Evolutionary conservation across 2,329 filamentous ascomycete genomes (phyloP).

Genomic region (Albifimbria verrucaria): DNA sequence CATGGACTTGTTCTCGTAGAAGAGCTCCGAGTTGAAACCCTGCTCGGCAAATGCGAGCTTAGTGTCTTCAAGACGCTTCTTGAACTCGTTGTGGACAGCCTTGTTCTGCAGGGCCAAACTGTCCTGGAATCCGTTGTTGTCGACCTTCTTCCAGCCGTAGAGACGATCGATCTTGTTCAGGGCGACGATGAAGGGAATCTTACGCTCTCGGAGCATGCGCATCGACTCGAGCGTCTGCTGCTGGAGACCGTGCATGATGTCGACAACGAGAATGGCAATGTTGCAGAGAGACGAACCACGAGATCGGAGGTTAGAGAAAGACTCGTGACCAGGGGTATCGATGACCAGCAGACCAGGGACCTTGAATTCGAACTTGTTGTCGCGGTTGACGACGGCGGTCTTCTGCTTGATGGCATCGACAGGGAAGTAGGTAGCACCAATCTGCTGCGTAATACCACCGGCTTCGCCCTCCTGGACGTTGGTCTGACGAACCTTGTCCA

Average conservation of each 20-base stretch:
- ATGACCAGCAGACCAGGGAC: constrained; percentile 95
- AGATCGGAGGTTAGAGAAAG: constrained; percentile 96
- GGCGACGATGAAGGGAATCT: constrained; percentile 97
- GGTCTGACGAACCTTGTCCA: constrained; percentile 97
- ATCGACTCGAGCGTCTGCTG: constrained; percentile 97
- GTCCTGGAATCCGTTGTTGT: constrained; percentile 97
- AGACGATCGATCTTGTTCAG: constrained; percentile 99
- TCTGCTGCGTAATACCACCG: constrained; percentile 98
- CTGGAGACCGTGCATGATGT: constrained; percentile 99
- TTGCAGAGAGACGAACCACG: constrained; percentile 98
- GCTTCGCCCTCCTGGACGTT: constrained; percentile 99
- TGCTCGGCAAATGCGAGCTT: constrained; percentile 95
- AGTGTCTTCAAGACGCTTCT: constrained; percentile 82
- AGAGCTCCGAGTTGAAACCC: constrained; percentile 96
- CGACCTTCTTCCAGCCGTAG: constrained; percentile 97
- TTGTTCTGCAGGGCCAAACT: constrained; percentile 87
- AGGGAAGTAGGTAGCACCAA: constrained; percentile 98
- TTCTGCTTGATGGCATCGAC: constrained; percentile 90
- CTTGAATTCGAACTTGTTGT: constrained; percentile 92
- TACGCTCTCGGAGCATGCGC: constrained; percentile 85
- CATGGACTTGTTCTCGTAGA: constrained; percentile 98
- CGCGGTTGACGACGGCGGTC: constrained; percentile 87
- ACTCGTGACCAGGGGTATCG: constrained; percentile 99
- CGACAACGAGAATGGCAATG: constrained; percentile 97
- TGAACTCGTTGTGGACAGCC: constrained; percentile 91